Percentiles rank a stretch among this genome's conserved stretches.
Conservation (phyloP, 1,284 basidiomycete species). For the Kwoniella shivajii region DNA sequence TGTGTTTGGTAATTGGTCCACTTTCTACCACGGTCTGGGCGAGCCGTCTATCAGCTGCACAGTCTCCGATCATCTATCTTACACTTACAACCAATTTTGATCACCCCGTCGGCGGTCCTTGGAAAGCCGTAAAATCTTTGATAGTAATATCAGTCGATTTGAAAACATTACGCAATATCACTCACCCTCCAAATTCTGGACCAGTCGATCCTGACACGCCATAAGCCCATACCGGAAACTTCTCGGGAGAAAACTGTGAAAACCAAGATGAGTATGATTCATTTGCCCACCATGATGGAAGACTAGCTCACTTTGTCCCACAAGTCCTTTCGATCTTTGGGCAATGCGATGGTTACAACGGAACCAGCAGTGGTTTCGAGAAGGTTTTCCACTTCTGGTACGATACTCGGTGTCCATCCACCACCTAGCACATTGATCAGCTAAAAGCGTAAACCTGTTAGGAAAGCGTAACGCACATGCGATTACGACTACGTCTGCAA, state of each 20-base stretch:
- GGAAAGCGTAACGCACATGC: constrained; percentile 23
- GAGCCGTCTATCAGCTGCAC: not conserved
- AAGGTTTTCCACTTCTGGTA: constrained; percentile 21
- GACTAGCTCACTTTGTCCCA: constrained; percentile 25
- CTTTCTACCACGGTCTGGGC: constrained; percentile 22
- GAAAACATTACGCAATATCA: not conserved
- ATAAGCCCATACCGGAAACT: constrained; percentile 33
- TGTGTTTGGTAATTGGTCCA: constrained; percentile 36
- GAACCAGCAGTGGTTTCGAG: constrained; percentile 34
- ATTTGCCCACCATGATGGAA: not conserved
- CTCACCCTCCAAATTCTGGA: constrained; percentile 26
- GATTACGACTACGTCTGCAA: constrained; percentile 27
- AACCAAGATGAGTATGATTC: not conserved
- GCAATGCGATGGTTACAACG: constrained; percentile 26
- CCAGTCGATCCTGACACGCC: constrained; percentile 23
- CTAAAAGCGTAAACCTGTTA: not conserved
- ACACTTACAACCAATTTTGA: constrained; percentile 36
- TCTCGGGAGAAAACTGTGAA: constrained; percentile 24
- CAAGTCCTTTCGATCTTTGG: constrained; percentile 26
- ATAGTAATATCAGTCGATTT: not conserved
- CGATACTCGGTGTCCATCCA: constrained; percentile 33
- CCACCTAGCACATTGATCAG: constrained; percentile 18
- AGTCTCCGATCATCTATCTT: not conserved
- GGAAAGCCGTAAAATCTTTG: constrained; percentile 34
- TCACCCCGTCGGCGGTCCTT: constrained; percentile 24